Base-by-base conservation (phyloP, 1,284 basidiomycete species). In the Xerocomus minutiporus region DNA sequence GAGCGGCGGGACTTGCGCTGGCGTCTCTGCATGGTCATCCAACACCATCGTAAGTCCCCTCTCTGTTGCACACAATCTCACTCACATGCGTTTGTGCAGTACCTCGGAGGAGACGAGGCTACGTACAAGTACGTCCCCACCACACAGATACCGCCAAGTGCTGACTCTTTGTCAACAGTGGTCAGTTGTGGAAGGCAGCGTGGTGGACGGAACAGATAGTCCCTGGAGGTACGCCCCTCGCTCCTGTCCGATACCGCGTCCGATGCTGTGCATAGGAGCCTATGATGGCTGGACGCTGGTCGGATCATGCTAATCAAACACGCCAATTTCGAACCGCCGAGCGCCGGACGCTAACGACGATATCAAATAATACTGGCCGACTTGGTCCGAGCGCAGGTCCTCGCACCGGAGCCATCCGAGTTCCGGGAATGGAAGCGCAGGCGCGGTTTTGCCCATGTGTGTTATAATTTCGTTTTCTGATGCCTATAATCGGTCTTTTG, bases 1-100 rank as follows among this genome's bases (percentile, higher is more conserved):
- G 1, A 59, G 68, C 17, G 61, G 57, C 9, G 73, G 73, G 6
- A 68, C 61, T 57, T 84, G 82, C 58, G 64, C 71, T 0, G 72
- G 76, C n/a, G 73, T 80, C 26, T 61, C 75, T 17, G 61, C 78
- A 0, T 83, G 79, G 80, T 63, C 64, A 15, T 65, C 69, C 40
- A 69, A 60, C 28, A 57, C 71, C n/a, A 73, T 75, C 6, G 80
- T 82, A 55, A 51, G 77, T 71, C 31, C 12, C 23, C 11, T n/a
- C 23, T 13, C 13, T 8, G 8, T 11, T 4, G 5, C 39, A 26
- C 5, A 41, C 13, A 2, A 3, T 4, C 5, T 7, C 13, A n/a
- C 42, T 43, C 28, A 43, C 28, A 28, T 12, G n/a, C n/a, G 4
- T 17, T 9, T 12, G 28, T 35, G 1, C 49, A 81, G 79, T 84